These are phyloP conservation scores for Usnea hakonensis DNA, from an alignment of 495 filamentous ascomycete genomes.

Conservation along the genomic window DNA sequence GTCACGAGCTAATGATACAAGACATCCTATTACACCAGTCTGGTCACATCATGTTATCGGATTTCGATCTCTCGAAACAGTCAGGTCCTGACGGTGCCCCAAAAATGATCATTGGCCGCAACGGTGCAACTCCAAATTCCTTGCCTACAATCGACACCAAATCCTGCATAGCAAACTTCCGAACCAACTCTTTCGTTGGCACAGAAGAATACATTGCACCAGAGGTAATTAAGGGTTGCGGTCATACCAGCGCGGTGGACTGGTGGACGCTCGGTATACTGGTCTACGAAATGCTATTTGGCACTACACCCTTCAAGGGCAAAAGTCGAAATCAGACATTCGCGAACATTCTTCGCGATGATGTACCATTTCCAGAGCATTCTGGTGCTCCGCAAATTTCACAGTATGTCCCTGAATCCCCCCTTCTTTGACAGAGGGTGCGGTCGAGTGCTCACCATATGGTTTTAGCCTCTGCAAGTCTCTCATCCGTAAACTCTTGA, in stretches of 20 bases:
- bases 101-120: constrained; percentile 90
- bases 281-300: constrained; percentile 98
- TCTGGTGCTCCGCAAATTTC: constrained; percentile 76
- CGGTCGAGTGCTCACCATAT: neutral
- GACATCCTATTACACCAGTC: constrained; percentile 97
- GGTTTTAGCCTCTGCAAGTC: constrained; percentile 78
- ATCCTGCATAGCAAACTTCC: constrained; percentile 96
- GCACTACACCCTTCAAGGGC: constrained; percentile 97
- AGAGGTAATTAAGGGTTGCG: constrained; percentile 97
- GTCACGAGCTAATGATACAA: constrained; percentile 32
- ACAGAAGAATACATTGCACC: constrained; percentile 99
- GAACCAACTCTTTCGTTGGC: constrained; percentile 96
- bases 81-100: constrained; percentile 93
- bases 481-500: constrained; percentile 89
- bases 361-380: constrained; percentile 89
- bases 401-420: constrained; percentile 53
- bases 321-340: constrained; percentile 98
- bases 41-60: constrained; percentile 98
- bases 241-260: constrained; percentile 95
- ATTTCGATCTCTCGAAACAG: constrained; percentile 97
- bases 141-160: constrained; percentile 95
- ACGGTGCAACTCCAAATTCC: constrained; percentile 69
- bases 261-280: constrained; percentile 99
- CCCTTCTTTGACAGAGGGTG: constrained; percentile 15
- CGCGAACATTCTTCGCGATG: constrained; percentile 91